phyloP scores from a whole-genome alignment of 2,329 filamentous ascomycete genomes.

The Fusarium tanahbumbuense region DNA sequence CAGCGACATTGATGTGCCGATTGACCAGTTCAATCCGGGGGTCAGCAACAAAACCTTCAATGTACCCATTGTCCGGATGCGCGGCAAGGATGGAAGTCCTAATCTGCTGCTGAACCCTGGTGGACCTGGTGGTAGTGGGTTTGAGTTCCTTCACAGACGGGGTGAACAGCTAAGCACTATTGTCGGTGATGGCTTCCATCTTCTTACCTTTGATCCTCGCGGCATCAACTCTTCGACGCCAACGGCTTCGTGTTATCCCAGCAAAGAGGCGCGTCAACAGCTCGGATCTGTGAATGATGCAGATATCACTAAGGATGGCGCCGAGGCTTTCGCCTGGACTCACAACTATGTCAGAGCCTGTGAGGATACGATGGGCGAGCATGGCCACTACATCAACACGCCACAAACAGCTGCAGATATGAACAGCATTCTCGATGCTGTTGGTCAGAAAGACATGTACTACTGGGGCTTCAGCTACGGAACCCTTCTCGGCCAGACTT shows the following conservation, averaged over 20 bases:
- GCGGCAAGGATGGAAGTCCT: slow-evolving; percentile 56
- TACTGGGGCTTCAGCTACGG: slow-evolving; percentile 60
- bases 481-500: slow-evolving; percentile 55
- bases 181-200: slow-evolving; percentile 58
- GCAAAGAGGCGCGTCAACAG: slow-evolving; percentile 47
- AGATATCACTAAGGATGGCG: slow-evolving; percentile 50
- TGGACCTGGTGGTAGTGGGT: slow-evolving; percentile 60
- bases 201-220: slow-evolving; percentile 61
- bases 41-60: slow-evolving; percentile 54
- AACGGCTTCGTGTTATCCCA: slow-evolving; percentile 55
- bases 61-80: slow-evolving; percentile 59
- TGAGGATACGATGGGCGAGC: slow-evolving; percentile 57
- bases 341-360: slow-evolving; percentile 57
- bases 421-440: slow-evolving; percentile 60
- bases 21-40: slow-evolving; percentile 58
- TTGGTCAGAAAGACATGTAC: slow-evolving; percentile 49
- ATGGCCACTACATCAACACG: slow-evolving; percentile 60
- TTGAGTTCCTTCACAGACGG: slow-evolving; percentile 50
- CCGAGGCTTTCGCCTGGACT: slow-evolving; percentile 56
- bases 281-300: slow-evolving; percentile 40
- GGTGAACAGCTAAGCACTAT: slow-evolving; percentile 52
- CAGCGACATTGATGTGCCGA: slow-evolving; percentile 57
- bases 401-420: slow-evolving; percentile 64
- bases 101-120: slow-evolving; percentile 61
- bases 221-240: slow-evolving; percentile 53